Evolutionary conservation across 352 stramenopile species (phyloP), one percentile per base, ranked within the genome.

Genomic region (Phytophthora sansomeana): DNA sequence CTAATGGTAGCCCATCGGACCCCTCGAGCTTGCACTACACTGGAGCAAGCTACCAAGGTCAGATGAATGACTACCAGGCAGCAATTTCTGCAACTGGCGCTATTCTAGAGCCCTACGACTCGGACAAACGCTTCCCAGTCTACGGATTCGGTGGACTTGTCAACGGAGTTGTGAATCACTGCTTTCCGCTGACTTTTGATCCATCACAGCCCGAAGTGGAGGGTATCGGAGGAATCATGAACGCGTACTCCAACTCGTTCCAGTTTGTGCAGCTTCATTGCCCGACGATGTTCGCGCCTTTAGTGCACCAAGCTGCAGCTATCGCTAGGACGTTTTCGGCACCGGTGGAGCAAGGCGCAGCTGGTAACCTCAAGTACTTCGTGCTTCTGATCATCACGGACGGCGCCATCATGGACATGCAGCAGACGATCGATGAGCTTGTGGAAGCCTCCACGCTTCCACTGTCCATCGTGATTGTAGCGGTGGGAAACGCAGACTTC

Each of bases 401-500:
- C 50, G 87, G 85, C 17, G 77, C 68, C 16, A 91, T 91, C 60
- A 91, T 92, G 81, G 82, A 95, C 62, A 89, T 94, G 77, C 74
- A 88, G 49, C 67, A 71, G 28, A 96, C 86, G 6, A 77, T 92
- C 52, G 76, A 91, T 33, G 86, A 81, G 36, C 72, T 96, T 21
- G 78, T 89, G n/a, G 63, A 72, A 19, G 86, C 86, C 16, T 91
- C 80, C 11, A 75, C 74, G 14, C 71, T 92, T 49, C 84, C 88
- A 0, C 65, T 96, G 36, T 92, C 81, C 24, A 92, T 96, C 47
- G 80, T 96, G 38, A 92, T 96, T 61, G 84, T 93, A 5, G 86
- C 84, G 14, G 88, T 96, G 28, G 88, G 88, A 16, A 88, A 93
- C 24, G 83, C 84, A 2, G 77, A 89, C 44, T 92, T 92, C 24